Percentiles rank a stretch among this genome's conserved stretches.
phyloP scores from a whole-genome alignment of 352 stramenopile species.

The Hyaloperonospora arabidopsidis region DNA sequence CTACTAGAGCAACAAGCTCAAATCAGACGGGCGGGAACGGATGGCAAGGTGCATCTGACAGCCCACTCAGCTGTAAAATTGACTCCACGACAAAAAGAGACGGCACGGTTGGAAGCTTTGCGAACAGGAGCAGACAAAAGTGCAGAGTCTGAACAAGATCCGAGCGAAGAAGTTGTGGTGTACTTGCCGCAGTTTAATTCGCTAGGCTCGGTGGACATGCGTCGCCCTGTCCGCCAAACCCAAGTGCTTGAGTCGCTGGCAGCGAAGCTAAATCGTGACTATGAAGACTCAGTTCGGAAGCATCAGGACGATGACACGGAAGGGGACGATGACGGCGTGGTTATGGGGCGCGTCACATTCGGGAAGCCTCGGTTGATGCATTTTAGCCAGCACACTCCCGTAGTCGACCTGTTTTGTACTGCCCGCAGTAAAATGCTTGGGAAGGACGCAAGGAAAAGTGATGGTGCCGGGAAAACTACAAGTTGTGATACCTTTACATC shows the following conservation, averaged over 20 bases:
- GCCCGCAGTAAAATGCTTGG: slow-evolving; percentile 31
- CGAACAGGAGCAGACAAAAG: slow-evolving; percentile 9
- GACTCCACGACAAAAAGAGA: slow-evolving; percentile 24
- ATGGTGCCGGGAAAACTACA: background rate
- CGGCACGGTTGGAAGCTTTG: slow-evolving; percentile 24
- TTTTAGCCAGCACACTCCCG: slow-evolving; percentile 28
- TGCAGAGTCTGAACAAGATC: slow-evolving; percentile 17
- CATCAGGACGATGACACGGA: slow-evolving; percentile 22
- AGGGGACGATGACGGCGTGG: slow-evolving; percentile 20
- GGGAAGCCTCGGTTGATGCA: slow-evolving; percentile 40
- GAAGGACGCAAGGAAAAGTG: slow-evolving; percentile 1
- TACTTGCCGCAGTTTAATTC: slow-evolving; percentile 58
- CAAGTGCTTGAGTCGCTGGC: slow-evolving; percentile 55
- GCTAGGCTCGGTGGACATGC: slow-evolving; percentile 49
- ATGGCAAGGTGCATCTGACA: slow-evolving; percentile 27
- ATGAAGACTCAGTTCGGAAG: slow-evolving; percentile 40
- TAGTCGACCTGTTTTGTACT: slow-evolving; percentile 37
- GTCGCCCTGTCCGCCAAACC: slow-evolving; percentile 39
- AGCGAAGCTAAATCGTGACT: slow-evolving; percentile 40
- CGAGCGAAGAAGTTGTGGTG: slow-evolving; percentile 31
- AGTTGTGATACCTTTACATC: slow-evolving; percentile 7
- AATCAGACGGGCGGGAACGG: slow-evolving; percentile 25
- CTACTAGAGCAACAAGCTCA: slow-evolving; percentile 37
- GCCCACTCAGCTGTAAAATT: slow-evolving; percentile 9
- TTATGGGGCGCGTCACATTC: slow-evolving; percentile 38